Evolutionary conservation across 2,329 filamentous ascomycete genomes (phyloP), one percentile per base, ranked within the genome.

Genomic region (Purpureocillium lavendulum): DNA sequence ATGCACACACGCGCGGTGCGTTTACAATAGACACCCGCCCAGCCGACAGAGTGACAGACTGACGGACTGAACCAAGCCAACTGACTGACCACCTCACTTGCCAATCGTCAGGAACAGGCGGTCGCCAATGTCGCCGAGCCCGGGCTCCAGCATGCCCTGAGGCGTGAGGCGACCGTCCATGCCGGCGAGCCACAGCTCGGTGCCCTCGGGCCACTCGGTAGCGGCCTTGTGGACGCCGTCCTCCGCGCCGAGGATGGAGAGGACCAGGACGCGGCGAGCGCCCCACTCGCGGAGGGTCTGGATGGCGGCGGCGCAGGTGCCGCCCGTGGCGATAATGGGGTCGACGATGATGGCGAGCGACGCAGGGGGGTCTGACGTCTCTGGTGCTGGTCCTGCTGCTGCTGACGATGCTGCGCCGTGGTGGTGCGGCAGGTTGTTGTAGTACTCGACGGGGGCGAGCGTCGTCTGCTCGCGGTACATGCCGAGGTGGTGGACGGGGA

Each of bases 381-480:
- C 10, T 26, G 21, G 21, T 6, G 21, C 6, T 26, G 21, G 21
- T 6, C 6, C 6, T 26, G 21, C 21, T 5, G 21, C 21, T 26
- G n/a, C n/a, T n/a, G n/a, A n/a, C n/a, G n/a, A n/a, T n/a, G n/a
- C n/a, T n/a, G n/a, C n/a, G n/a, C n/a, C n/a, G n/a, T n/a, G 58
- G 64, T 87, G 83, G 64, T 86, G 82, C 29, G 88, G 88, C 15
- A 96, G 80, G 64, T 95, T 95, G 71, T 96, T 96, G 75, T 96
- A 96, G 75, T 96, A 95, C 65, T 95, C 89, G 42, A 96, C 89
- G 3, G 89, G 87, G 54, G 87, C 80, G 41, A 96, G 80, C 33
- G 86, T 90, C 41, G 79, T 78, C 44, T 84, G 87, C 60, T 96
- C 89, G 56, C 89, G 87, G 72, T 90, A 97, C 56, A 97, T 82